Evolutionary conservation across 2,329 filamentous ascomycete genomes (phyloP), one percentile per base, ranked within the genome.

Genomic region (Orbilia brochopaga): DNA sequence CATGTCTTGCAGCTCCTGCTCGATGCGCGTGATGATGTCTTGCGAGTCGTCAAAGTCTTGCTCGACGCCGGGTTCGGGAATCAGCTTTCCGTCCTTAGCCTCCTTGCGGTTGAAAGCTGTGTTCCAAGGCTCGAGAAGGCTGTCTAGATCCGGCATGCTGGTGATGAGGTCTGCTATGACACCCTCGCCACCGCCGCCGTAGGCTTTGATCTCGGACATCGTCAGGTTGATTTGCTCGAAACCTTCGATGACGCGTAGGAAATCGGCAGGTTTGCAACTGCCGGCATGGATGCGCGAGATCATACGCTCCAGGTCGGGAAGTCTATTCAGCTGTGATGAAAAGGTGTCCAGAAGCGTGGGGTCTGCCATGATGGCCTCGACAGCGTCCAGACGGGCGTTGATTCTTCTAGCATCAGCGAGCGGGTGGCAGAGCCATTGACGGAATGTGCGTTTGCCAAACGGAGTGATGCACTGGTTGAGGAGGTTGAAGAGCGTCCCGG

Each of bases 161-260:
- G 85, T 81, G 48, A 97, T 87, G 42, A 99, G 85, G 59, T 92
- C 88, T 65, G 92, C 90, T 46, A 99, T 89, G 1, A 97, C 84
- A 1, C 91, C 90, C 55, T 91, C 88, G 1, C 89, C 90, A n/a
- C 88, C 85, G 59, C 88, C 86, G 32, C 66, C 66, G 76, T 90
- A 90, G 7, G 88, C 84, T 52, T 85, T 83, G 0, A 97, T 84
- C 21, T 97, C 83, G 57, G 87, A 85, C 84, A 96, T 91, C 0
- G 92, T 96, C 79, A 96, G 94, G 74, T 97, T 92, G 51, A 99
- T 97, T 80, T 97, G 93, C 81, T 97, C 94, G 76, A 97, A 99
- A 0, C 94, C 94, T 79, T 97, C 92, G 0, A 99, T 83, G 0
- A 97, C 93, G 53, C 88, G 90, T 51, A 97, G 87, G 79, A 99